These are phyloP conservation scores for Scenedesmus sp. DNA, from an alignment of 163 green algal species.

Conservation along the genomic window DNA sequence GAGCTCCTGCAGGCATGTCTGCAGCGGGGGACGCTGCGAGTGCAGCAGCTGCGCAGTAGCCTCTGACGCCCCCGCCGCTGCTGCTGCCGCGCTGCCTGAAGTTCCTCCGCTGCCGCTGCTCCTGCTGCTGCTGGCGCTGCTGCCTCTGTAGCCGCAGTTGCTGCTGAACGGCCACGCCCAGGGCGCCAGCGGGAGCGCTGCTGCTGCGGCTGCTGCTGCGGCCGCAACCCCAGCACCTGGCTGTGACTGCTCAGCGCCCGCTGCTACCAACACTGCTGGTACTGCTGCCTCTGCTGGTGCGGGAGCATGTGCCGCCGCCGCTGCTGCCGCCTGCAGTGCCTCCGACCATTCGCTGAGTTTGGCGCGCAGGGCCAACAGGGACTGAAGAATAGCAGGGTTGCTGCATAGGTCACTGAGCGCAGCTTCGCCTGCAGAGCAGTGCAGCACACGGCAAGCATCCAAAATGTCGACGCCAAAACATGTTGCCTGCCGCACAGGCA, in stretches of 20 bases:
- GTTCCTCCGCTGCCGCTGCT: neutral
- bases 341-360: slow-evolving; percentile 41
- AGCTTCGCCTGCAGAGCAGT: neutral
- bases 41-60: slow-evolving; percentile 6
- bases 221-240: neutral
- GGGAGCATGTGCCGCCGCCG: neutral
- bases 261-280: neutral
- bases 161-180: slow-evolving; percentile 38
- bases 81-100: slow-evolving; percentile 3
- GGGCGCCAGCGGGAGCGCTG: slow-evolving; percentile 6
- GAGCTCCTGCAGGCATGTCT: slow-evolving; percentile 23
- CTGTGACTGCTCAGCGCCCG: neutral
- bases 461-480: too few species aligned
- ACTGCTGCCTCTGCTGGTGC: neutral
- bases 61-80: neutral
- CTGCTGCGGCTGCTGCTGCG: slow-evolving; percentile 14
- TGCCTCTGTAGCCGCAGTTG: slow-evolving; percentile 25
- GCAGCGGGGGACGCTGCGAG: slow-evolving; percentile 27
- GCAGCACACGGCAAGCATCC: neutral
- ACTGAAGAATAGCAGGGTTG: neutral
- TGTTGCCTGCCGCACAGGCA: too few species aligned
- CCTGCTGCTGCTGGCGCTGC: neutral
- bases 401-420: neutral
- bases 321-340: neutral
- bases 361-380: neutral